Base-by-base conservation (phyloP, 768 basidiomycete species). In the Leucocoprinus leucothites region DNA sequence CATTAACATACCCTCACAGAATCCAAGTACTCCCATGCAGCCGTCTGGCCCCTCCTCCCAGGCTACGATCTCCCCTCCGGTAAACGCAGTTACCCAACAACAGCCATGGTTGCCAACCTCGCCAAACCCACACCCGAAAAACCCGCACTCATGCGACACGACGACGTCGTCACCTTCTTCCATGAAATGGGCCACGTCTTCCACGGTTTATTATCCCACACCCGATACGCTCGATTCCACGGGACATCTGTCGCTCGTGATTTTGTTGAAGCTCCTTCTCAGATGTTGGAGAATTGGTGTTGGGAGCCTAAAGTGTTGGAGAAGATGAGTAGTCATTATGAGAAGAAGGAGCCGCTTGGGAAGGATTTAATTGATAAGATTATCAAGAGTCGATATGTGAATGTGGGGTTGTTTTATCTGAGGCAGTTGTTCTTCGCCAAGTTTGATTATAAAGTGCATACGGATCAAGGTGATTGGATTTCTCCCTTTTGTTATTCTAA, bases 251-350 rank as follows among this genome's bases (percentile, higher is more conserved):
- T 90, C 22, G 86, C 87, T 6, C 71, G 86, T 4, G 91, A 93
- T 67, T 92, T 92, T 58, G 91, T 92, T 9, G 91, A 94, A 69
- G 92, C 92, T 2, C 93, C 92, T 0, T 89, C 87, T 16, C 91
- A 95, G 71, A 94, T 94, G 92, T 74, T 94, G 57, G 93, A 95
- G 71, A 91, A 94, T 63, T 94, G 92, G 92, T 92, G 90, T 63
- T 93, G 89, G 87, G 89, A 92, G 64, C 86, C 84, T 0, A 78
- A 82, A 49, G 89, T 91, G 13, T 77, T 94, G 8, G 74, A 83
- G 60, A 72, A 78, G 59, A 88, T 95, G 84, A 91, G 89, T 16
- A 82, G 82, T 62, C 93, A 95, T 67, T 90, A 85, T 65, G 71
- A 89, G 69, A 88, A 85, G 1, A 78, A 88, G 62, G 74, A 89